These are phyloP conservation scores for Jackrogersella minutella DNA, from an alignment of 495 filamentous ascomycete species.

Conservation along the genomic window DNA sequence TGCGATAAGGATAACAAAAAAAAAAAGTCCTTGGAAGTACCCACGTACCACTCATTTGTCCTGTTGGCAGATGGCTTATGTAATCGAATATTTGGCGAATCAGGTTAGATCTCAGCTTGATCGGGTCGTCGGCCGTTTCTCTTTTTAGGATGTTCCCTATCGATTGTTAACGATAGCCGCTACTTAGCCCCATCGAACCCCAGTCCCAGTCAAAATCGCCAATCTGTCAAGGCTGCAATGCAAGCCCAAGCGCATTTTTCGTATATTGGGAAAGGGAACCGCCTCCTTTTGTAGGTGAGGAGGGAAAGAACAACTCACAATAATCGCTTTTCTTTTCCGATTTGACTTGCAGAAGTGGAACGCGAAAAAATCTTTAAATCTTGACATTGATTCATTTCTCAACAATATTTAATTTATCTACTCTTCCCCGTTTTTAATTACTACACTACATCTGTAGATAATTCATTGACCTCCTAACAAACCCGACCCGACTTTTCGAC, in stretches of 20 bases:
- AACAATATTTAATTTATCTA: constrained; percentile 21
- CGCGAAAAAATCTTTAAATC: not conserved
- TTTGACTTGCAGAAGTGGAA: not conserved
- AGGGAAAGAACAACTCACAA: constrained; percentile 30
- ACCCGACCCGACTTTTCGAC: constrained; percentile 7
- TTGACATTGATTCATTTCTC: constrained; percentile 16
- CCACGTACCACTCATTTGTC: not conserved
- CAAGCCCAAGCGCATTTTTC: constrained; percentile 37
- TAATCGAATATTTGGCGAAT: constrained; percentile 21
- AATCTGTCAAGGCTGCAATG: constrained; percentile 36
- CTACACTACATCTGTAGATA: too few species aligned
- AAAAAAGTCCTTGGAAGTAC: constrained; percentile 1
- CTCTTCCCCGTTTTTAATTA: constrained; percentile 6
- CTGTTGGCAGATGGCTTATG: constrained; percentile 1
- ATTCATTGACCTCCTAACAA: constrained; percentile 2
- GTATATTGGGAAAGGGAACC: constrained; percentile 25
- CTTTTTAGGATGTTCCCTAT: constrained; percentile 16
- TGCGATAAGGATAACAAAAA: constrained; percentile 35
- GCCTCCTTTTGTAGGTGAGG: constrained; percentile 36
- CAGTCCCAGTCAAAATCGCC: constrained; percentile 24
- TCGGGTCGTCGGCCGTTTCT: constrained; percentile 29
- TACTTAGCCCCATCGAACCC: constrained; percentile 19
- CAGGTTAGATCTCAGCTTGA: not conserved
- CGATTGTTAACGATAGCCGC: constrained; percentile 21
- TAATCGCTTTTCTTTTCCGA: constrained; percentile 8